Percentiles rank a stretch among this genome's conserved stretches.
Evolutionary conservation across 2,329 filamentous ascomycete genomes (phyloP).

Genomic region (Metarhizium album): DNA sequence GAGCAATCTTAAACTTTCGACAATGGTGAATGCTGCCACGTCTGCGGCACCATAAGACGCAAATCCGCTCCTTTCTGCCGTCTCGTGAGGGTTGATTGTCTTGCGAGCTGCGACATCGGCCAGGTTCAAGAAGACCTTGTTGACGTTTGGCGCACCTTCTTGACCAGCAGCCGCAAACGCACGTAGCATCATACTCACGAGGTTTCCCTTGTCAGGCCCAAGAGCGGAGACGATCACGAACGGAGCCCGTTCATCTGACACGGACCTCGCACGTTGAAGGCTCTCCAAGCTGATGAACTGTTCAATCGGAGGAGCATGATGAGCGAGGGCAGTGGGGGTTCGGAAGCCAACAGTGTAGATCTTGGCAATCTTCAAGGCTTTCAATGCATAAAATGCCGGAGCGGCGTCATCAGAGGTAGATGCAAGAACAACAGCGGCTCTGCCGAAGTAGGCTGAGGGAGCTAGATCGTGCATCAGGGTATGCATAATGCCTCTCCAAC

Average conservation of each 20-base stretch:
- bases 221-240: conserved; percentile 76
- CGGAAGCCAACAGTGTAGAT: conserved; percentile 80
- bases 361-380: conserved; percentile 62
- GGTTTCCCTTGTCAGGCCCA: conserved; percentile 64
- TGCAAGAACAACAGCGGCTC: conserved; percentile 66
- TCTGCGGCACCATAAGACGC: conserved; percentile 70
- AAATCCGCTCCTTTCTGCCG: conserved; percentile 67
- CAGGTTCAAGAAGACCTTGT: conserved; percentile 72
- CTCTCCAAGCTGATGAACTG: conserved; percentile 68
- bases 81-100: conserved; percentile 53
- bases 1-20: conserved; percentile 66
- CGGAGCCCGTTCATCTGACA: conserved; percentile 45
- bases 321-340: conserved; percentile 48
- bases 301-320: conserved; percentile 57
- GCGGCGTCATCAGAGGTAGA: conserved; percentile 65
- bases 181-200: conserved; percentile 68
- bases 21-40: conserved; percentile 73
- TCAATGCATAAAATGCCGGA: conserved; percentile 67
- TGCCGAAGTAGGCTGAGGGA: conserved; percentile 67
- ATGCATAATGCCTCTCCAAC: conserved; percentile 76
- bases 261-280: conserved; percentile 40
- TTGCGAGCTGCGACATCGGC: conserved; percentile 47
- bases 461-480: conserved; percentile 74
- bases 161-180: conserved; percentile 45
- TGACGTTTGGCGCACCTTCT: conserved; percentile 26